Evolutionary conservation across 768 basidiomycete genomes (phyloP), one percentile per base, ranked within the genome.

Genomic region (Butyriboletus loyo): DNA sequence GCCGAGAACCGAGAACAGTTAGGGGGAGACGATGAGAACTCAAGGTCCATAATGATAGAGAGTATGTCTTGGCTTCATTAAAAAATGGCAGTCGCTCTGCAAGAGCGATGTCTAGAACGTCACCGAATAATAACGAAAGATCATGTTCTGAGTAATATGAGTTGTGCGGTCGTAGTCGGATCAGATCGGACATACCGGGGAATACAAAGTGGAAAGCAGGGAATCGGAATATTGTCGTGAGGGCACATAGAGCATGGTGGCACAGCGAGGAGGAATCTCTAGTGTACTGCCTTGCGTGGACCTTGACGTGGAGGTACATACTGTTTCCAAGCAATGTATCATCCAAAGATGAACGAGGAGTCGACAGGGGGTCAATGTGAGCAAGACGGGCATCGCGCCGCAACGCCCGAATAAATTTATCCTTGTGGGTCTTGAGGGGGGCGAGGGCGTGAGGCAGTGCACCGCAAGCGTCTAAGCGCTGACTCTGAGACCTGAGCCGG

Each of bases 221-320:
- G 53, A 79, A 76, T n/a, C 69, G 70, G 57, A 85, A 75, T 49
- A 87, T 70, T 46, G 74, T 73, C 5, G 81, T 76, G 36, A 81
- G 56, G 43, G 80, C 64, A 54, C 76, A 74, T 27, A 88, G 69
- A 4, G 83, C 79, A 54, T 77, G 68, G 27, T 81, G 78, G 53
- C 77, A 82, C n/a, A 87, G 61, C 2, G 64, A 64, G 10, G 75
- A 73, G 17, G 74, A 56, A 53, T 81, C 75, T 39, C 69, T 66
- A 19, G 75, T 72, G 46, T 65, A 52, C 53, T 78, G 72, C 34
- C 75, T 59, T 14, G 77, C 69, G 22, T 76, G 73, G 32, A 70
- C 70, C n/a, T 53, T 34, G 59, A 58, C 36, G 60, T 49, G 44
- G 38, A 53, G 7, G 44, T 48, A 37, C 43, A 32, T 46, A 3